Evolutionary conservation across 2,329 filamentous ascomycete species (phyloP).

Genomic region (Diaporthe longicolla): DNA sequence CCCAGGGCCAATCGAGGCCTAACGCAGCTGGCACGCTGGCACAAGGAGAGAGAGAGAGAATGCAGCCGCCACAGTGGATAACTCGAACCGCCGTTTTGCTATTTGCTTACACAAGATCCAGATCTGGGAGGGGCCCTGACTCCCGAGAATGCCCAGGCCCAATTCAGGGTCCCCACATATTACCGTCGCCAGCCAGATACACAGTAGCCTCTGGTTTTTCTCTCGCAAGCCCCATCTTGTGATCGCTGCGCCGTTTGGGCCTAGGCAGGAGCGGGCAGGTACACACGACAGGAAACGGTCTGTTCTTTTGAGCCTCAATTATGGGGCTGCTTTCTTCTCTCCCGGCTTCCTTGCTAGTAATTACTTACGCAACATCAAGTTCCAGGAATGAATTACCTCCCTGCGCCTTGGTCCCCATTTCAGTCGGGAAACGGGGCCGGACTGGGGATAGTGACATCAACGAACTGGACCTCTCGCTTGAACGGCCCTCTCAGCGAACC

Average conservation of each 20-base stretch:
- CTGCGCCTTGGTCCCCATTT: conserved; percentile 3
- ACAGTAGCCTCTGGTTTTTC: no score
- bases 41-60: background rate
- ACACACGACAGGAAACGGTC: conserved; percentile 27
- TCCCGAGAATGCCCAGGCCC: background rate
- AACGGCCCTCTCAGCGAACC: conserved; percentile 13
- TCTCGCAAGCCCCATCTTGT: background rate
- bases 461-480: background rate
- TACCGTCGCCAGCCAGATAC: background rate
- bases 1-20: conserved; percentile 12
- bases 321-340: background rate
- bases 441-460: conserved; percentile 12
- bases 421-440: conserved; percentile 25
- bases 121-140: background rate
- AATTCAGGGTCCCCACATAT: conserved; percentile 19
- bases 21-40: conserved; percentile 2
- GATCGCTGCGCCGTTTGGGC: conserved; percentile 15
- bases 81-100: background rate
- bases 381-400: conserved; percentile 22
- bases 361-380: conserved; percentile 12
- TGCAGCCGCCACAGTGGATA: conserved; percentile 16
- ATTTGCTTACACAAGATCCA: background rate
- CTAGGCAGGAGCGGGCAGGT: conserved; percentile 31
- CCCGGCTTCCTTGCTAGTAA: background rate
- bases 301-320: conserved; percentile 27